A percentile compares a stretch with the other conserved stretches of the same genome.
Conservation (phyloP, 495 filamentous ascomycete species). For the Mycothermus thermophilus region DNA sequence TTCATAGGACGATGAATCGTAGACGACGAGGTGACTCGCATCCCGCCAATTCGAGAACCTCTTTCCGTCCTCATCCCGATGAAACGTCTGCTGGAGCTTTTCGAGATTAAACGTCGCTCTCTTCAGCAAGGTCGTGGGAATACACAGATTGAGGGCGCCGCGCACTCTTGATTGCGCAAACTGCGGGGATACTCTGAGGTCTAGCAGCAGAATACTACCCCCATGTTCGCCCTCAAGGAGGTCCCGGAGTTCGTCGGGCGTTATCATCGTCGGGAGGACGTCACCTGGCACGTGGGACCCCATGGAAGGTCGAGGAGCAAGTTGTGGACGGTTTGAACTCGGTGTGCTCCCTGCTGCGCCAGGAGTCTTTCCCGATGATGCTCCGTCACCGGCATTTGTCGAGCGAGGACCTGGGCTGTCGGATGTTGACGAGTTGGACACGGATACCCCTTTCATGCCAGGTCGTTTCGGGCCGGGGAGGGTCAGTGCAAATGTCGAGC, state of each 20-base stretch:
- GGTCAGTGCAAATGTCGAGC: no score
- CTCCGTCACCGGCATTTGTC: no score
- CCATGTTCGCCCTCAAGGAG: conserved; percentile 43
- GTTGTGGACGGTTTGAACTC: conserved; percentile 14
- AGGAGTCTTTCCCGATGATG: no score
- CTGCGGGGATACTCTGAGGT: conserved; percentile 76
- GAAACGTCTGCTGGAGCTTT: conserved; percentile 80
- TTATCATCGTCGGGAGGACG: conserved; percentile 42
- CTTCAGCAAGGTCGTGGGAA: conserved; percentile 88
- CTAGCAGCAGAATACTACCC: conserved; percentile 58
- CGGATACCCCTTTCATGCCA: no score
- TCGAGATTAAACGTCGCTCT: conserved; percentile 81
- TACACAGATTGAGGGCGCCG: conserved; percentile 80
- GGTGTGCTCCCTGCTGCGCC: no score
- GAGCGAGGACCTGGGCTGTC: no score
- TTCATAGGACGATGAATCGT: conserved; percentile 64
- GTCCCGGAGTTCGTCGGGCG: conserved; percentile 48
- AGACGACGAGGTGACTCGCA: conserved; percentile 67
- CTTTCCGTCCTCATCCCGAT: conserved; percentile 52
- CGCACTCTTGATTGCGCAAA: conserved; percentile 60
- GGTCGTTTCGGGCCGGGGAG: no score
- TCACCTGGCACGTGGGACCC: conserved; percentile 31
- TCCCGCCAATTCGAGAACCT: conserved; percentile 67
- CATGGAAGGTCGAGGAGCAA: conserved; percentile 17
- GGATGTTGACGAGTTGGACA: no score